Base-by-base conservation (phyloP, 352 stramenopile species). In the Pythium aquatile region DNA sequence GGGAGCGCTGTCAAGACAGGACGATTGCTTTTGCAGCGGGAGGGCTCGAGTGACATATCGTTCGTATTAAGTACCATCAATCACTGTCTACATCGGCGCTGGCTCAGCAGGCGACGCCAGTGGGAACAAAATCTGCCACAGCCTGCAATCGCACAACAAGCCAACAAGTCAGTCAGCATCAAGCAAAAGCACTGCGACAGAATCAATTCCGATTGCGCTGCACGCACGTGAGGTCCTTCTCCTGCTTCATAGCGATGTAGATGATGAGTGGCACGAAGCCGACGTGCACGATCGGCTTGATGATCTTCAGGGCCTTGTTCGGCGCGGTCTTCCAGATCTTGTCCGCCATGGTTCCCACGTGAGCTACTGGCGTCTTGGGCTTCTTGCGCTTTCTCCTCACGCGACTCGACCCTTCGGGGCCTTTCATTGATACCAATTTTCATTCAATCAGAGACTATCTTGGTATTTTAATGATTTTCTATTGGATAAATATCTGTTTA, bases 241-340 rank as follows among this genome's bases (percentile, higher is more conserved):
- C 87, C 69, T 92, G 86, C 74, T 86, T 85, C 51, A 96, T 63
- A 37, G 82, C 87, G 51, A 96, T 83, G 70, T 81, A 85, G 62
- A 96, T 63, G 58, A 94, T 78, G 28, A 96, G 78, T 63, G 87
- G 87, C 54, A 96, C 73, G 65, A 93, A 94, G 42, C 79, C 80
- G 57, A 77, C 76, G 79, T 96, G 85, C 68, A 92, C 87, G 63
- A 94, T 80, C 24, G 87, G 85, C 78, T 94, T 94, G 68, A 93
- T 75, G 53, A 79, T 65, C 80, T 93, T 93, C 58, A 95, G 76
- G 51, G 81, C 74, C 77, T 79, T 87, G 46, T 81, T 90, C 55
- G 81, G 84, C 62, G 73, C 84, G 54, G 73, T 87, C 78, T 91
- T 93, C 81, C 81, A 93, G 63, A 91, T 74, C 76, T 85, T 85